Conservation (phyloP, 164 flowering plant species). For the Berberis vulgaris region DNA sequence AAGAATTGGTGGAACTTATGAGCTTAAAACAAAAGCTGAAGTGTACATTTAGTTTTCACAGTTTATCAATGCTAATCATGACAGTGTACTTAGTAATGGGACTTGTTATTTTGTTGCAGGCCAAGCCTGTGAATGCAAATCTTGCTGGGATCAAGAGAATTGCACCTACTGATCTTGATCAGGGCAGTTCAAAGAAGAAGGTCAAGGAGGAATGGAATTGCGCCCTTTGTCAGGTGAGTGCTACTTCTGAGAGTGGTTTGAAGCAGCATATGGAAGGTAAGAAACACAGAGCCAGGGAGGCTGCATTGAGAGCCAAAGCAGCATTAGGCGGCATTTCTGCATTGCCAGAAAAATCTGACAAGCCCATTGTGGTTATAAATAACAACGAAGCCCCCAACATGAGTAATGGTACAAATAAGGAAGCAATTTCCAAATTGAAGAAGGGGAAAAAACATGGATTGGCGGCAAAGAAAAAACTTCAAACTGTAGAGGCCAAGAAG, state of each 20-base stretch:
- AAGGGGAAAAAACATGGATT: not conserved
- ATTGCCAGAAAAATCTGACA: constrained; percentile 1
- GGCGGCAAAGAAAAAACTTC: not conserved
- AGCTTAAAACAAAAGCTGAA: not conserved
- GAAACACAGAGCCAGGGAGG: constrained; percentile 29
- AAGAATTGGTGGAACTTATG: too few species aligned
- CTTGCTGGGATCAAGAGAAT: constrained; percentile 16
- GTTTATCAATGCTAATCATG: not conserved
- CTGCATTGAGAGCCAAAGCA: constrained; percentile 1
- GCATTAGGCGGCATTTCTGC: not conserved
- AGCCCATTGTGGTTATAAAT: not conserved
- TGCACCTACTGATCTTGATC: not conserved
- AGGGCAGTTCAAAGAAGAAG: constrained; percentile 5
- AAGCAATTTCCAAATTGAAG: not conserved
- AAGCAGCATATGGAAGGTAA: constrained; percentile 25
- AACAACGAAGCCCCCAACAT: not conserved
- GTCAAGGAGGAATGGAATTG: constrained; percentile 25
- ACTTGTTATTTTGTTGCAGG: constrained; percentile 10
- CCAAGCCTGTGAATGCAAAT: constrained; percentile 6
- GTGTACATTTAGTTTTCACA: not conserved
- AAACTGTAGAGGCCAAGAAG: not conserved
- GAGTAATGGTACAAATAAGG: not conserved
- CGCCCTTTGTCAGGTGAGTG: constrained; percentile 23
- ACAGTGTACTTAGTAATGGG: not conserved
- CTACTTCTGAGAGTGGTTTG: constrained; percentile 20